Conservation (phyloP, 805 yeast genomes). For the Yarrowia deformans region DNA sequence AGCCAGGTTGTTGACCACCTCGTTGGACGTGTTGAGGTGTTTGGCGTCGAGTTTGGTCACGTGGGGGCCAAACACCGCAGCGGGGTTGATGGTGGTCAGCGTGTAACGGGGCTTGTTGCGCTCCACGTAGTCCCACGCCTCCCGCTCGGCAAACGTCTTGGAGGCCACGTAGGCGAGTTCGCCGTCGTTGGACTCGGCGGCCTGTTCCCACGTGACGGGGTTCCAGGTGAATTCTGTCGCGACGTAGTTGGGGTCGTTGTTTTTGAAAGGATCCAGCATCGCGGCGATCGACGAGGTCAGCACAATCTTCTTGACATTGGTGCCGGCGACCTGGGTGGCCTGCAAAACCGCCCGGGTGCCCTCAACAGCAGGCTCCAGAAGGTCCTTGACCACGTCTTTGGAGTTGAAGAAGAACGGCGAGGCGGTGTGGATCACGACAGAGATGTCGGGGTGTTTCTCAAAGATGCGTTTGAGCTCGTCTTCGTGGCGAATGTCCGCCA, state of each 20-base stretch:
- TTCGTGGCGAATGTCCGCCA: constrained; percentile 47
- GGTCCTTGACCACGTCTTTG: constrained; percentile 53
- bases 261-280: constrained; percentile 45
- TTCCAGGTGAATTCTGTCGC: constrained; percentile 53
- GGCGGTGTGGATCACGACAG: constrained; percentile 54
- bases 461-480: constrained; percentile 59
- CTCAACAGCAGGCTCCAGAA: constrained; percentile 57
- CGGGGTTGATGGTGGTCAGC: constrained; percentile 48
- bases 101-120: constrained; percentile 47
- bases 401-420: constrained; percentile 51
- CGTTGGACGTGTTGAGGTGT: constrained; percentile 51
- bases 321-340: constrained; percentile 51
- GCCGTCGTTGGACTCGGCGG: constrained; percentile 1
- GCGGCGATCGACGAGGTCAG: constrained; percentile 65
- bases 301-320: constrained; percentile 53
- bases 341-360: constrained; percentile 56
- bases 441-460: constrained; percentile 52
- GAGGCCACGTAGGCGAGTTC: constrained; percentile 51
- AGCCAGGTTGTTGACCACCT: constrained; percentile 1
- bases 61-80: constrained; percentile 49
- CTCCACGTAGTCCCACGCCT: constrained; percentile 60
- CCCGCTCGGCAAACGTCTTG: constrained; percentile 63
- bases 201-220: constrained; percentile 49
- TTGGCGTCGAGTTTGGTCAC: constrained; percentile 46
- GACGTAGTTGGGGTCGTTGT: constrained; percentile 44